phyloP scores from a whole-genome alignment of 140 eudicot species.

The Oenanthe javanica region DNA sequence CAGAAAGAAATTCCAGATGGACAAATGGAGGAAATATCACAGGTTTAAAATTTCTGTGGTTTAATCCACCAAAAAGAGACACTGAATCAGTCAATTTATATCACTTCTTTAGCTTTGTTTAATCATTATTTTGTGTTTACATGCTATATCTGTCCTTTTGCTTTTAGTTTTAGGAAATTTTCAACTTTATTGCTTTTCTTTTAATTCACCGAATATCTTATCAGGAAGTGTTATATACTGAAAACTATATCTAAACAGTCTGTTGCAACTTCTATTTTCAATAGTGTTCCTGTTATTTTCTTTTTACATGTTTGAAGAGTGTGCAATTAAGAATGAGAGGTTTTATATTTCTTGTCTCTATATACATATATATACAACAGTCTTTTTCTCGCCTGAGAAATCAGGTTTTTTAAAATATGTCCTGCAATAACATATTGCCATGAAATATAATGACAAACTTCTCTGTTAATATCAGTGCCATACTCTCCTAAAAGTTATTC shows the following conservation, averaged over 20 bases:
- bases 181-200: background rate
- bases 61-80: background rate
- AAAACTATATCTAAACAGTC: background rate
- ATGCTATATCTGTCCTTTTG: background rate
- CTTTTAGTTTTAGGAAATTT: background rate
- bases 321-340: background rate
- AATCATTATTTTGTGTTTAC: background rate
- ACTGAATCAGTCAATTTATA: background rate
- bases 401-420: background rate
- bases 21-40: slow-evolving; percentile 94
- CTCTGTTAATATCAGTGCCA: background rate
- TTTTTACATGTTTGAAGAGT: background rate
- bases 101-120: background rate
- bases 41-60: slow-evolving; percentile 38
- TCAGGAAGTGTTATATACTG: background rate
- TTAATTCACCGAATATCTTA: background rate
- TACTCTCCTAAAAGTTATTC: background rate
- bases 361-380: background rate
- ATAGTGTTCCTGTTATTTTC: background rate
- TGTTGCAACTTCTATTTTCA: background rate
- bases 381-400: background rate
- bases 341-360: background rate
- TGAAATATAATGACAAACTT: background rate
- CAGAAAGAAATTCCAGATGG: slow-evolving; percentile 97
- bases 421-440: background rate